Evolutionary conservation across 192 early-diverging fungal genomes (phyloP).

Genomic region (Backusella parvicylindrica): DNA sequence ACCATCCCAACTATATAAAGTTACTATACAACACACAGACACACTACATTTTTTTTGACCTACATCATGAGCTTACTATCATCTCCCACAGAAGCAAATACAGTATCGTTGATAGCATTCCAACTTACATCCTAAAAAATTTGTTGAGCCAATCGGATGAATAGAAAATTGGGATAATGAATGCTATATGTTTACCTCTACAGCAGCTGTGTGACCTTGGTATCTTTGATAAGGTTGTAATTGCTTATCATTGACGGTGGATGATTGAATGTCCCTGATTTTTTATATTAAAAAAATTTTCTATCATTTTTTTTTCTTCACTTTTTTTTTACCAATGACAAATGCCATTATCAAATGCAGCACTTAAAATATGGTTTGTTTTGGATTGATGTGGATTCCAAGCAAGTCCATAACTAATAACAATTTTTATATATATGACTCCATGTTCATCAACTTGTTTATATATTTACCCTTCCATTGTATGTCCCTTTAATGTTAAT

Average conservation of each 20-base stretch:
- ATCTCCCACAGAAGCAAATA: constrained; percentile 97
- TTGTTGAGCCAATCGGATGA: constrained; percentile 3
- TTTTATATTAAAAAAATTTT: neutral
- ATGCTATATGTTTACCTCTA: constrained; percentile 61
- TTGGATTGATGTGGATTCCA: constrained; percentile 72
- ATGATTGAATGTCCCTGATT: constrained; percentile 74
- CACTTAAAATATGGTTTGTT: constrained; percentile 82
- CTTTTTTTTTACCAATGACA: constrained; percentile 83
- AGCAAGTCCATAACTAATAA: constrained; percentile 77
- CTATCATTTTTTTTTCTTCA: neutral
- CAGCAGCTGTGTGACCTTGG: constrained; percentile 82
- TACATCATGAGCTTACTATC: constrained; percentile 91
- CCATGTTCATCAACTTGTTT: neutral
- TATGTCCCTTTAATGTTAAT: constrained; percentile 81
- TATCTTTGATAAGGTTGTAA: constrained; percentile 79
- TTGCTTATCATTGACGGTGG: constrained; percentile 65
- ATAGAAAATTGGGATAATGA: neutral
- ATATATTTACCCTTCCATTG: constrained; percentile 80
- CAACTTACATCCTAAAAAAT: constrained; percentile 92
- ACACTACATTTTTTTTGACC: neutral
- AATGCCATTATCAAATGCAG: constrained; percentile 88
- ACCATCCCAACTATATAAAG: constrained; percentile 80
- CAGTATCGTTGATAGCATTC: constrained; percentile 74
- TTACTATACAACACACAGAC: neutral
- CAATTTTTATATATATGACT: neutral